Base-by-base conservation (phyloP, 805 yeast genomes). In the Teunomyces pallodes region DNA sequence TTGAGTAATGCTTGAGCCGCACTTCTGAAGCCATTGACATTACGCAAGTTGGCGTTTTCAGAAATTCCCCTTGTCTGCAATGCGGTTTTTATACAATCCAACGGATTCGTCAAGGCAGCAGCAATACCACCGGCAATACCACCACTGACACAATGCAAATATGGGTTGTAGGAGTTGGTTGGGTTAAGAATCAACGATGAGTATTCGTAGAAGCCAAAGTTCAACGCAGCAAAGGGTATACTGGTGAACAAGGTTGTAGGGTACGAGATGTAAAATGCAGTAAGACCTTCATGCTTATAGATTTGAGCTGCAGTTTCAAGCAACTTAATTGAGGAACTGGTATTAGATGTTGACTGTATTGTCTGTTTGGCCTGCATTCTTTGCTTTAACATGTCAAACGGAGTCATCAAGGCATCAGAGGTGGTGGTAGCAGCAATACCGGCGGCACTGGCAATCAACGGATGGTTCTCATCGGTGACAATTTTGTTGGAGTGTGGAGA, bases 401-500 rank as follows among this genome's bases (percentile, higher is more conserved):
- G 99, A 53, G 94, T 92, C 98, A 92, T 92, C 56, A 94, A 75
- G 1, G 97, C 97, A 67, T 92, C 98, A 3, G 92, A 84, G 1
- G 94, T 87, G n/a, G 83, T 82, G 3, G 97, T 92, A 13, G 97
- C 98, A 8, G 87, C 84, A 9, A 90, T 86, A 52, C 98, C 99
- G 10, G 96, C 91, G 20, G 83, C 60, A 14, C 96, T 86, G 4
- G 96, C 92, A 55, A 88, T 85, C 32, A 87, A 58, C 16, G 97
- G 94, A 61, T 88, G 92, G 60, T 83, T 82, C 56, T 77, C 84
- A 60, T 78, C 81, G 27, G 86, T 81, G 52, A 80, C 81, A 32
- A 77, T 66, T 44, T 60, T 66, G 36, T 72, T 79, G 32, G 70
- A 48, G 47, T 59, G 58, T 8, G 59, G 54, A 2, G 68, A 52